Evolutionary conservation across 192 early-diverging fungal species (phyloP).

Genomic region (Coemansia sp.): DNA sequence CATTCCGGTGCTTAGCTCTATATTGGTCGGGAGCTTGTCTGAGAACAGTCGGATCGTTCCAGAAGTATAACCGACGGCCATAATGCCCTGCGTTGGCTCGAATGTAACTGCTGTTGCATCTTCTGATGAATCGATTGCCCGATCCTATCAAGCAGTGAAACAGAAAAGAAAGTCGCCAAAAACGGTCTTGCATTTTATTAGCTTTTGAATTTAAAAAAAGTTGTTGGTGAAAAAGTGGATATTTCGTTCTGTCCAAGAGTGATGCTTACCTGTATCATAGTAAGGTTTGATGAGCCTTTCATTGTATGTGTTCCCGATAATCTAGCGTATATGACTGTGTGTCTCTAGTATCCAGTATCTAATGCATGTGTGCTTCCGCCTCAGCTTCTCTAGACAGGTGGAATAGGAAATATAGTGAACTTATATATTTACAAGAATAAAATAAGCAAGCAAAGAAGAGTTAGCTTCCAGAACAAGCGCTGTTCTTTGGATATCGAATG

Average conservation of each 20-base stretch:
- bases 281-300: not conserved
- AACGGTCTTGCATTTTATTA: not conserved
- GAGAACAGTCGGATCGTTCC: conserved; percentile 30
- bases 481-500: no score
- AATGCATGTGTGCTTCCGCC: not conserved
- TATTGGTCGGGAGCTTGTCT: conserved; percentile 8
- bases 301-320: not conserved
- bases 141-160: conserved; percentile 15
- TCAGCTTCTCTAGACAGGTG: no score
- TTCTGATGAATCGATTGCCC: conserved; percentile 20
- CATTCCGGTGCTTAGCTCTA: conserved; percentile 5
- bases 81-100: conserved; percentile 33
- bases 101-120: conserved; percentile 33
- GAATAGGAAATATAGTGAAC: no score
- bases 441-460: no score
- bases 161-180: not conserved
- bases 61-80: conserved; percentile 31
- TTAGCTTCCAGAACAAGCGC: no score
- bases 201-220: not conserved
- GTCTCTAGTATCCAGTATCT: not conserved
- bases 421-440: no score
- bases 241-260: not conserved
- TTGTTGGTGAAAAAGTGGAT: not conserved
- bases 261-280: not conserved
- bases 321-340: no score